These are phyloP conservation scores for Violaceomyces palustris DNA, from an alignment of 1,284 basidiomycete genomes.

Conservation along the genomic window DNA sequence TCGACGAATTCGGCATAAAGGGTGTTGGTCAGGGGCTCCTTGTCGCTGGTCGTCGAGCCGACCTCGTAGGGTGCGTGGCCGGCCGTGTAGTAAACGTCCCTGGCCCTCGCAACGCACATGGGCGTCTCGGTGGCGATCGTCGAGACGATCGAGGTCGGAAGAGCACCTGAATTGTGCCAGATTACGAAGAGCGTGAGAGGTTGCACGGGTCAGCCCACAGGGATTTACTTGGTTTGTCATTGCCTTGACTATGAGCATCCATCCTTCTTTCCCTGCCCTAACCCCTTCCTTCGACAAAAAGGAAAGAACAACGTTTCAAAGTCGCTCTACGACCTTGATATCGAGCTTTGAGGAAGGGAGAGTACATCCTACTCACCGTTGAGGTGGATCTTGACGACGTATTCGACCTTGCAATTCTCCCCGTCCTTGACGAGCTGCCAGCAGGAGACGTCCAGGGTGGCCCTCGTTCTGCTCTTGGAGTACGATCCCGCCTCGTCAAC, in stretches of 20 bases:
- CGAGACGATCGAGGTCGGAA: constrained; percentile 38
- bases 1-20: constrained; percentile 34
- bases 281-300: no score
- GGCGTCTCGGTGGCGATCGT: constrained; percentile 43
- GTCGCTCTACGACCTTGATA: no score
- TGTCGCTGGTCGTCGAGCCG: constrained; percentile 11
- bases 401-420: constrained; percentile 30
- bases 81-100: constrained; percentile 33
- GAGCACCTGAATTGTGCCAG: constrained; percentile 9
- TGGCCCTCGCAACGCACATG: constrained; percentile 42
- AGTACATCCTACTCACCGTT: constrained; percentile 13
- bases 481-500: constrained; percentile 42
- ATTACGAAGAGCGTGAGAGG: no score
- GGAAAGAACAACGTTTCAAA: no score
- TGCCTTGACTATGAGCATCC: no score
- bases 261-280: no score
- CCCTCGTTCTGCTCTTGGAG: constrained; percentile 35
- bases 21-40: constrained; percentile 11
- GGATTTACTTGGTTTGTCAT: no score
- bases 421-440: constrained; percentile 39
- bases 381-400: constrained; percentile 46
- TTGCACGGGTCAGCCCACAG: neutral
- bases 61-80: constrained; percentile 38
- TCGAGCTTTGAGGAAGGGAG: neutral
- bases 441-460: constrained; percentile 38